phyloP scores from a whole-genome alignment of 495 filamentous ascomycete genomes.

The Hypoxylon intermedium region DNA sequence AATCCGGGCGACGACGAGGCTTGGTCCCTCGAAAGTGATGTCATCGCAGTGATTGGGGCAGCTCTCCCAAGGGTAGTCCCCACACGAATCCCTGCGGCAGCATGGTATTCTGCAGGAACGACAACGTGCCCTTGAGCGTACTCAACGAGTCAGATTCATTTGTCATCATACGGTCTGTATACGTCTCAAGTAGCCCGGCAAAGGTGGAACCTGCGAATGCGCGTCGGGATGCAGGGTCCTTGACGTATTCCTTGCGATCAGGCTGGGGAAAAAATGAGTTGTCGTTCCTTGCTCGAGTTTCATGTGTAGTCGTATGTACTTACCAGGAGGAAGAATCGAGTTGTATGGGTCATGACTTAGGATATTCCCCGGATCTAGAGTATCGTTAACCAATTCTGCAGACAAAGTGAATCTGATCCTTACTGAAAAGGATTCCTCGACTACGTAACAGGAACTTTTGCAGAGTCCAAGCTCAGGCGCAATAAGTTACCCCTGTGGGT shows the following conservation, averaged over 20 bases:
- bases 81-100: slow-evolving; percentile 25
- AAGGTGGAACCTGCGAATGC: background rate
- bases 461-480: slow-evolving; percentile 29
- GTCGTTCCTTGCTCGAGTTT: background rate
- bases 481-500: slow-evolving; percentile 3
- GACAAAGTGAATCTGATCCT: slow-evolving; percentile 15
- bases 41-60: slow-evolving; percentile 20
- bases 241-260: background rate
- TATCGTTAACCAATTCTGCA: slow-evolving; percentile 2
- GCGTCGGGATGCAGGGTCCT: background rate
- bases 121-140: slow-evolving; percentile 18
- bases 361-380: background rate
- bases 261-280: background rate
- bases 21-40: slow-evolving; percentile 9
- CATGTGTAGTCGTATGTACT: too few relatives aligned
- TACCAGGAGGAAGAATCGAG: background rate
- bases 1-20: slow-evolving; percentile 5
- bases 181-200: slow-evolving; percentile 4
- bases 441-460: slow-evolving; percentile 26
- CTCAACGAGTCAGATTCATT: slow-evolving; percentile 28
- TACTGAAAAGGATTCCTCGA: slow-evolving; percentile 17
- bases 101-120: background rate
- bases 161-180: slow-evolving; percentile 28
- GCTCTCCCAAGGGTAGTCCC: slow-evolving; percentile 21
- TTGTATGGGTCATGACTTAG: background rate